Evolutionary conservation across 345 rosid genomes (phyloP), one percentile per base, ranked within the genome.

Genomic region (Cardamine occulta): DNA sequence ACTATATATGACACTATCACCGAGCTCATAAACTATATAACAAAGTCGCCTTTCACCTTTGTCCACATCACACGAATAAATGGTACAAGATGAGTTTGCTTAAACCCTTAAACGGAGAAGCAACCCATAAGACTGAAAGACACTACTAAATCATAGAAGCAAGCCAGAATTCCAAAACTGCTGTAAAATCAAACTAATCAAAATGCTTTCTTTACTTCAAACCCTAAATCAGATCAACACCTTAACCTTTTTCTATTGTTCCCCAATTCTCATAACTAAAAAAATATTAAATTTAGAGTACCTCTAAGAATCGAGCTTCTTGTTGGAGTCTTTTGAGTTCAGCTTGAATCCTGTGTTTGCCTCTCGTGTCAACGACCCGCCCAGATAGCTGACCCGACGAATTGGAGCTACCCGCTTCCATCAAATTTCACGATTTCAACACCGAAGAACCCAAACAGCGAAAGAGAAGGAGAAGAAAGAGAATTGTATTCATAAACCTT

Each of bases 261-360:
- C 15, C 5, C 51, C 17, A 57, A 29, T 40, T 40, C 42, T 31
- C 13, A 49, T 7, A 39, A 37, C 51, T 23, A 39, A 40, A 52
- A 72, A 35, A 21, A 21, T 21, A 47, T 67, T 24, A 15, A 68
- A 51, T 47, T 58, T 67, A 40, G 47, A 42, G 0, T n/a, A 91
- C 97, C 96, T 91, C 91, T 58, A 87, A 79, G 78, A 84, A 88
- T 56, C 87, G 80, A 76, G 86, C 67, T 85, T 91, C 97, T 82
- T 89, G 97, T 75, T 91, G 89, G 21, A 91, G 89, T 48, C 92
- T 87, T 76, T 87, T 88, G 59, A 91, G 79, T 77, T 91, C 87
- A 40, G 93, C 97, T 55, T 82, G 89, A 77, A 91, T 70, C 85
- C 91, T 84, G 28, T 91, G 96, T 78, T 86, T 92, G 44, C 97